Base-by-base conservation (phyloP, 208 protist species). In the Wallacemonas sp. region DNA sequence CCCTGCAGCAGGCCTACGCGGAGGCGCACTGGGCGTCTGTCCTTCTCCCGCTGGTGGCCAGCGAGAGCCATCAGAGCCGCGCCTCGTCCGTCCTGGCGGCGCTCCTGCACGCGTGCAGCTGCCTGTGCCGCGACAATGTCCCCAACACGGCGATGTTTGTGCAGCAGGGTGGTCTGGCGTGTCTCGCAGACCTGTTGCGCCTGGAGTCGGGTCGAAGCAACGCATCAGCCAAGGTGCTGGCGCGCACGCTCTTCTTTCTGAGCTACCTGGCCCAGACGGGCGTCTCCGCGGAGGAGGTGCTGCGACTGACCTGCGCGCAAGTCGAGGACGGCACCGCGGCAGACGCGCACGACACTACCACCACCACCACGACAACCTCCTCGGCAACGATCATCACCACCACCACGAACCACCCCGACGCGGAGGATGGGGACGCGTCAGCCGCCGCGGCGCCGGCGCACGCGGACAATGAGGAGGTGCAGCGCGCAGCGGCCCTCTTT, bases 101-200 rank as follows among this genome's bases (percentile, higher is more conserved):
- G 2, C 44, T 92, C 3, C 45, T 92, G 61, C 77, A 89, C 62
- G 79, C 76, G 10, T 88, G 82, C 66, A 89, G 86, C 61, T 89
- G 81, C 65, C 62, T 92, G 31, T 89, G 86, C 63, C 86, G 86
- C 39, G 74, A 84, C n/a, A 81, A 67, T 50, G 28, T 49, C 3
- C 45, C 65, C 1, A 89, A 89, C 70, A 82, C 76, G 2, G 38
- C 74, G 57, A 49, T 65, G 12, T 87, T 92, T 48, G 18, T 73
- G 28, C 65, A 66, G 52, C 49, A 72, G n/a, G 73, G 61, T 5
- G 86, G 86, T 5, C 36, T 86, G 3, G 65, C 68, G 1, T 66
- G 71, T 23, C 16, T 85, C 12, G 46, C 61, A 11, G 52, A 66
- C 0, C 14, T 64, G 0, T 57, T 83, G 22, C 46, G 42, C 12